Evolutionary conservation across 106 monocot species (phyloP).

Genomic region (Dioscorea zingiberensis): DNA sequence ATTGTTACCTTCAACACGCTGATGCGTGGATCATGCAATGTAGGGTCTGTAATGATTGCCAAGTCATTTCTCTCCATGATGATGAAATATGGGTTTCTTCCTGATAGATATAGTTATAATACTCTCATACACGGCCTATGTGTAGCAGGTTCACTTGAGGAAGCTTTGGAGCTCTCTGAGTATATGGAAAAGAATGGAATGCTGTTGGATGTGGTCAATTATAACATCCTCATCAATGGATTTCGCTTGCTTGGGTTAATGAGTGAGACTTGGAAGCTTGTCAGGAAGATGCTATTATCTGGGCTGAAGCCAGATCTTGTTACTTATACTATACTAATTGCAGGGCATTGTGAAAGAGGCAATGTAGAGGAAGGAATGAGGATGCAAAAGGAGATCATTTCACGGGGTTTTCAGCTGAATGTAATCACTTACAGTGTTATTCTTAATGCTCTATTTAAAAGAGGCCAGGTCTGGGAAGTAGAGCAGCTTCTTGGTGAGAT

Average conservation of each 20-base stretch:
- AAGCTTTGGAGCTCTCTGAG: constrained; percentile 50
- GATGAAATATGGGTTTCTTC: constrained; percentile 50
- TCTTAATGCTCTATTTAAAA: constrained; percentile 45
- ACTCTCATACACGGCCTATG: constrained; percentile 59
- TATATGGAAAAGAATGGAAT: constrained; percentile 49
- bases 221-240: constrained; percentile 63
- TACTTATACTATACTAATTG: constrained; percentile 67
- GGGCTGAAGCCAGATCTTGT: constrained; percentile 60
- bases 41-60: constrained; percentile 27
- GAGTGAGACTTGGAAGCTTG: constrained; percentile 25
- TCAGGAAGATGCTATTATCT: constrained; percentile 29
- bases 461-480: constrained; percentile 33
- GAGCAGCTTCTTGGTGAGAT: constrained; percentile 56
- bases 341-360: constrained; percentile 40
- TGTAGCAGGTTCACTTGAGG: constrained; percentile 32
- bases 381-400: constrained; percentile 40
- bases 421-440: constrained; percentile 68
- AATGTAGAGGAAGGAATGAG: constrained; percentile 46
- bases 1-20: constrained; percentile 42
- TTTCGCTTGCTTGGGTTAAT: constrained; percentile 39
- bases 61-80: constrained; percentile 46
- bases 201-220: constrained; percentile 46
- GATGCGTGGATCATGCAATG: constrained; percentile 45
- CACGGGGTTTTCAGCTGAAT: constrained; percentile 41
- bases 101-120: constrained; percentile 51